Percentiles rank a stretch among this genome's conserved stretches.
These are phyloP conservation scores for Fusarium devonianum DNA, from an alignment of 2,329 filamentous ascomycete species.

Conservation along the genomic window DNA sequence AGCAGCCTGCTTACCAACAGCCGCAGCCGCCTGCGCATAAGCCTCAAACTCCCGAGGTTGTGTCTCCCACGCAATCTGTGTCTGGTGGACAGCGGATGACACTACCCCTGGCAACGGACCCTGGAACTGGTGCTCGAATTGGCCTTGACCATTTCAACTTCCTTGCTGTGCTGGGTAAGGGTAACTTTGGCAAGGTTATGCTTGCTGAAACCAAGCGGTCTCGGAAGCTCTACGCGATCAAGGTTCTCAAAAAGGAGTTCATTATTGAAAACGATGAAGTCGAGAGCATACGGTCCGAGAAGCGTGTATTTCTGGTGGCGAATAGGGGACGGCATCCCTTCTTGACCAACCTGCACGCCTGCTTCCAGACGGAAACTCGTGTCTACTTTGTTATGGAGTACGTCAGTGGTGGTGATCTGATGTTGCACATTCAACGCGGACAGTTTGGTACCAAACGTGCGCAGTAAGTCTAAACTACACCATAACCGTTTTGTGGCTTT, in stretches of 20 bases:
- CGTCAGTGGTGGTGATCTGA: slow-evolving; percentile 96
- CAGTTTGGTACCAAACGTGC: slow-evolving; percentile 95
- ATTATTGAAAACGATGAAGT: slow-evolving; percentile 99
- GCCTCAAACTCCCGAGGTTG: slow-evolving; percentile 50
- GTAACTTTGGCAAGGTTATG: slow-evolving; percentile 99
- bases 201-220: slow-evolving; percentile 94
- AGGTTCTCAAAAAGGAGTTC: slow-evolving; percentile 99
- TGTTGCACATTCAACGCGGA: slow-evolving; percentile 97
- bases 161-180: slow-evolving; percentile 95
- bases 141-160: slow-evolving; percentile 99
- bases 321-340: slow-evolving; percentile 98
- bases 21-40: slow-evolving; percentile 47
- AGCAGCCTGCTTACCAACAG: slow-evolving; percentile 49
- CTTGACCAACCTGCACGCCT: slow-evolving; percentile 92
- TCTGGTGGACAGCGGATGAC: slow-evolving; percentile 59
- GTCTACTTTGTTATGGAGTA: slow-evolving; percentile 99
- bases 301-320: slow-evolving; percentile 94
- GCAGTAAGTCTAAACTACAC: slow-evolving; percentile 69
- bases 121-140: slow-evolving; percentile 82
- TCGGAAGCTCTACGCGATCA: slow-evolving; percentile 95
- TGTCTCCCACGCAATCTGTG: slow-evolving; percentile 42
- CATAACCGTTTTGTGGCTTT: background rate
- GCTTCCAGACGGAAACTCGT: slow-evolving; percentile 97
- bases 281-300: slow-evolving; percentile 96
- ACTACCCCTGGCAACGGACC: slow-evolving; percentile 73